A percentile compares a stretch with the other conserved stretches of the same genome.
Conservation (phyloP, 2,329 filamentous ascomycete genomes). For the Pezicula radicicola region DNA sequence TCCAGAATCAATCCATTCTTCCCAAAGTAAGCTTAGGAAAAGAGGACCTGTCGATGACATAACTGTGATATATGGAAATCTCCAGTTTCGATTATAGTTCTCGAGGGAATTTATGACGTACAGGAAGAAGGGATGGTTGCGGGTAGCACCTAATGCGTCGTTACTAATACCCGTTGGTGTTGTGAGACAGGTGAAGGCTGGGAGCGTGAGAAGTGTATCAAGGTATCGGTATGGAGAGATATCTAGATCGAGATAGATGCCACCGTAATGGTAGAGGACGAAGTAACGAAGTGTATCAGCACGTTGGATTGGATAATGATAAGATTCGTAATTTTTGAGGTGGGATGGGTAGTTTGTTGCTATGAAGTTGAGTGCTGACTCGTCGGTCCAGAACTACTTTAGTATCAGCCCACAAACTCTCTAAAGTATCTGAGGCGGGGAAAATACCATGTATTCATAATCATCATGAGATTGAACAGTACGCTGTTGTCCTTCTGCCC, state of each 20-base stretch:
- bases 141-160: conserved; percentile 69
- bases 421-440: no score
- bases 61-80: conserved; percentile 60
- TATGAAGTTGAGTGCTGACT: conserved; percentile 64
- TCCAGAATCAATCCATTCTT: conserved; percentile 24
- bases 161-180: conserved; percentile 73
- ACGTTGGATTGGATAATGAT: conserved; percentile 68
- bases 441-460: no score
- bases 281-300: conserved; percentile 76
- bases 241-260: conserved; percentile 75
- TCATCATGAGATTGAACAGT: neutral
- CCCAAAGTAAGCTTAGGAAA: conserved; percentile 70
- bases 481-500: neutral
- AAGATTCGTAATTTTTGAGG: conserved; percentile 67
- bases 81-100: conserved; percentile 64
- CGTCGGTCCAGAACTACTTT: conserved; percentile 59
- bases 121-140: conserved; percentile 68
- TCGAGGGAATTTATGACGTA: conserved; percentile 62
- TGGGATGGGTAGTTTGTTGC: conserved; percentile 71
- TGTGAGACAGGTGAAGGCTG: conserved; percentile 34
- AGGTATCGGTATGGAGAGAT: neutral
- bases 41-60: conserved; percentile 74
- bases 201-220: conserved; percentile 1
- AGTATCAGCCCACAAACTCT: no score
- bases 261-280: conserved; percentile 68